Base-by-base conservation (phyloP, 2,329 filamentous ascomycete genomes). In the Aspergillus sp. region DNA sequence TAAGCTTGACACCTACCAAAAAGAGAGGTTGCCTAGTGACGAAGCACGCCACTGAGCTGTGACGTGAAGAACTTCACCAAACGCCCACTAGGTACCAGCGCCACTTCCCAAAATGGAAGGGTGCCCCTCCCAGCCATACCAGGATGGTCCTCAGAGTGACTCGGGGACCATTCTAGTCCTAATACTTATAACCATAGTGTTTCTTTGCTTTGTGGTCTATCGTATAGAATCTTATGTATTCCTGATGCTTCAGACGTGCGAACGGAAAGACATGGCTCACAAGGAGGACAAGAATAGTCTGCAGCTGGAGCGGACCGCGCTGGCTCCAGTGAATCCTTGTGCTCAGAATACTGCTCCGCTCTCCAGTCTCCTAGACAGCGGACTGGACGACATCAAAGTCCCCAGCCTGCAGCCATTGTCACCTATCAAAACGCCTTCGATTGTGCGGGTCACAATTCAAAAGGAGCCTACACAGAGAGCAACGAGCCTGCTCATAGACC, bases 371-470 rank as follows among this genome's bases (percentile, higher is more conserved):
- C 57, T 69, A 8, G 66, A 68, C 49, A 61, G 60, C 2, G 11
- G 42, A n/a, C 30, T 68, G 30, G 67, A 69, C 23, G 61, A 66
- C 8, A 65, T 69, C 25, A 52, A 48, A 19, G 59, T 66, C 8
- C 66, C 62, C 0, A 51, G 51, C 19, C 54, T 69, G 32, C 39
- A 60, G 36, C 63, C 65, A 17, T 27, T n/a, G 17, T n/a, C 38
- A 6, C 32, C 21, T n/a, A 48, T 41, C 55, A 62, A 44, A 50
- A 56, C 21, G 8, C 15, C n/a, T 25, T 32, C 47, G 0, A 1
- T 11, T 10, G 8, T 19, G 1, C n/a, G 10, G 15, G 8, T n/a
- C 47, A 19, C 8, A 3, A 13, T 32, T 17, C 23, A 30, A 4
- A 50, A 32, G n/a, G 25, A 32, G 15, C 15, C 30, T 15, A 10